Conservation (phyloP, 2,329 filamentous ascomycete species). For the Pseudogymnoascus sp. region DNA sequence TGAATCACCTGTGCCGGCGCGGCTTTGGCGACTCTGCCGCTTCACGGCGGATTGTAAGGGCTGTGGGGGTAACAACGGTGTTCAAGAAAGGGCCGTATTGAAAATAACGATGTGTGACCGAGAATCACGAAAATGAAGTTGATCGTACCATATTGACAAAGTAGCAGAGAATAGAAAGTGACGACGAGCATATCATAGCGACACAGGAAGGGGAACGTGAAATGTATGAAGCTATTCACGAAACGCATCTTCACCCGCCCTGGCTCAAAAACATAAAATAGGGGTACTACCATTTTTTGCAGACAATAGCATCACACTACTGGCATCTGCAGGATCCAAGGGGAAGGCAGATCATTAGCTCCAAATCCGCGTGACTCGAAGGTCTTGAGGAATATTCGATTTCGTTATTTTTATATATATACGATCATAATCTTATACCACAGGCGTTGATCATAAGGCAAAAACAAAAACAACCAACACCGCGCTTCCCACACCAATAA, state of each 20-base stretch:
- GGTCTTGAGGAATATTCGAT: background rate
- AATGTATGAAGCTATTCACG: background rate
- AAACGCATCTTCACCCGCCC: background rate
- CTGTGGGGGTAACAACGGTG: background rate
- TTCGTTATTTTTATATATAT: background rate
- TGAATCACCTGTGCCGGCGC: background rate
- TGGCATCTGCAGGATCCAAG: background rate
- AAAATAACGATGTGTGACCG: background rate
- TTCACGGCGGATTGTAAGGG: background rate
- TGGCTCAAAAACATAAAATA: background rate
- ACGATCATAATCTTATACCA: conserved; percentile 2
- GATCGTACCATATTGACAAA: background rate
- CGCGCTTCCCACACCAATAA: background rate
- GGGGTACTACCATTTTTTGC: too few relatives aligned
- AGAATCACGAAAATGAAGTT: background rate
- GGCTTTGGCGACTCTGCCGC: background rate
- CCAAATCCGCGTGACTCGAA: background rate
- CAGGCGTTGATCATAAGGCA: conserved; percentile 2
- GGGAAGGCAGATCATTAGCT: background rate
- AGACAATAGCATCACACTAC: background rate
- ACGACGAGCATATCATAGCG: background rate
- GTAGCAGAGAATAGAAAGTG: background rate
- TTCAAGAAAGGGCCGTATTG: background rate
- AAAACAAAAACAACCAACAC: background rate
- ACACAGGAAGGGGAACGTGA: background rate